These are phyloP conservation scores for Trichoderma simmonsii DNA, from an alignment of 2,329 filamentous ascomycete species.

Conservation along the genomic window DNA sequence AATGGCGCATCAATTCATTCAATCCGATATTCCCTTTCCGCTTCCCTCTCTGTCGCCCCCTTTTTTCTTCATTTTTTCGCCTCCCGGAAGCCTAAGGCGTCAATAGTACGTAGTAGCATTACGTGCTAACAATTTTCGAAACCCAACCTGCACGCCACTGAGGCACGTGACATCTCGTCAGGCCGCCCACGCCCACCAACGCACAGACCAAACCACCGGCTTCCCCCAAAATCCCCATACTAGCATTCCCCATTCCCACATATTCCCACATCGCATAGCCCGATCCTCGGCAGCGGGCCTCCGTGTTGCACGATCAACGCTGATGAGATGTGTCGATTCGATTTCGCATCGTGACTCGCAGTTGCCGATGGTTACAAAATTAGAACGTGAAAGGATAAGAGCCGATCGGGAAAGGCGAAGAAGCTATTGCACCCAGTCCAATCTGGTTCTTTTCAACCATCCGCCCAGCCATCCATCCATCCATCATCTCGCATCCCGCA, in stretches of 20 bases:
- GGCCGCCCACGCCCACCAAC: not conserved
- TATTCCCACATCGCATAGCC: not conserved
- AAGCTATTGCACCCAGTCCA: too few species aligned
- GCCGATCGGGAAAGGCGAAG: not conserved
- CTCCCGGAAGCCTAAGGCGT: not conserved
- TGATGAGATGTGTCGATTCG: not conserved
- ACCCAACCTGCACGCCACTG: conserved; percentile 3
- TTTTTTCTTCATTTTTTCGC: not conserved
- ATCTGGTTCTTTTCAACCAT: not conserved
- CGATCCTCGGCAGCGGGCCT: not conserved
- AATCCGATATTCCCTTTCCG: not conserved
- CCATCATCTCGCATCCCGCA: not conserved
- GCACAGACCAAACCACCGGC: not conserved
- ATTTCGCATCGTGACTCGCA: not conserved
- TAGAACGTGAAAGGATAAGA: too few species aligned
- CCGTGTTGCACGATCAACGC: not conserved
- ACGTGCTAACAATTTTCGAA: not conserved
- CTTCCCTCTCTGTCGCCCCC: not conserved
- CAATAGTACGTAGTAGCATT: not conserved
- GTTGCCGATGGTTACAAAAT: not conserved
- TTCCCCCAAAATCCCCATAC: not conserved
- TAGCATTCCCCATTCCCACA: not conserved
- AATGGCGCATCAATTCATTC: not conserved
- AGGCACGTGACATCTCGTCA: conserved; percentile 11
- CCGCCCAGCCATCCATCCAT: not conserved